Base-by-base conservation (phyloP, 1,139 yeast genomes). In the Saccharomycopsis hybrid region DNA sequence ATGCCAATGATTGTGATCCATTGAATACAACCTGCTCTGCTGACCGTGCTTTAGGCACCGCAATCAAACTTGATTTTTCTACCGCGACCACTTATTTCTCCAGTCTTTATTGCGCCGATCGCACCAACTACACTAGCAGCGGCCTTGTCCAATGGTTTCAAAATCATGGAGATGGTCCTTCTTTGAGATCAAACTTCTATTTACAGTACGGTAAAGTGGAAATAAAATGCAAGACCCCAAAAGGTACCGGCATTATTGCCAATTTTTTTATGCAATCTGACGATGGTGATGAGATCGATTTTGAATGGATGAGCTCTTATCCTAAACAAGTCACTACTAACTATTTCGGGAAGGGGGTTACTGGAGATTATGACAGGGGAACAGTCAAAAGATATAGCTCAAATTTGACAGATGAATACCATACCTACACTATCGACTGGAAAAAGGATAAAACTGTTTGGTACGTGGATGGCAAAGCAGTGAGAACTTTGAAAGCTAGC, bases 201-300 rank as follows among this genome's bases (percentile, higher is more conserved):
- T 76, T 82, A 48, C 80, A 82, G 85, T 83, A 78, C 62, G 90
- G 90, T 43, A 74, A 74, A 54, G 76, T 82, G 5, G 86, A 82
- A 60, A 83, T 77, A 28, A 70, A 66, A 2, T 60, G 80, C 52
- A 71, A 77, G 60, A 77, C 83, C 13, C 82, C 85, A 4, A 62
- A 69, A 28, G 88, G 88, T 28, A 64, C 64, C 25, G 89, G 88
- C 46, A 71, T 82, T 30, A 73, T 82, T 18, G 78, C 87, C 0
- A 75, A 83, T 2, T 76, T 82, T 58, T 80, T 78, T 53, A 70
- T 82, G 47, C 85, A 81, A 61, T 75, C 82, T 46, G 88, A 82
- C 61, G 85, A 77, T 56, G 67, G 76, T 51, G 89, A 83, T 62
- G 89, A 83, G 65, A 76, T 82, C 40, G 89, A 82, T 64, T 65